A percentile compares a stretch with the other conserved stretches of the same genome.
phyloP scores from a whole-genome alignment of 23 red algal species.

The Chondrus crispus region DNA sequence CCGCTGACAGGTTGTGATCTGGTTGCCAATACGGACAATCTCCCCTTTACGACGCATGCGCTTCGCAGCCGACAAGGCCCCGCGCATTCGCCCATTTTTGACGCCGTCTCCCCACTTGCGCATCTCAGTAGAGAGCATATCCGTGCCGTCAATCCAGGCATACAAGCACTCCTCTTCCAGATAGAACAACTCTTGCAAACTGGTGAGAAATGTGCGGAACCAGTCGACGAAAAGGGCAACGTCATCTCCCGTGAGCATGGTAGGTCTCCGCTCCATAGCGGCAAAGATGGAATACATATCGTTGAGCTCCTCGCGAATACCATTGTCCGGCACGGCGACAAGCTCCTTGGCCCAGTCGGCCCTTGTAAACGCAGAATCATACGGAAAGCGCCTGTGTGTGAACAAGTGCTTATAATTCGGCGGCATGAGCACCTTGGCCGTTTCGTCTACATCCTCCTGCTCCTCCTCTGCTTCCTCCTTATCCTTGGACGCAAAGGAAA shows the following conservation, averaged over 20 bases:
- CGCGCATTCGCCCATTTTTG: background rate
- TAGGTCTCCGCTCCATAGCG: conserved; percentile 26
- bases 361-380: background rate
- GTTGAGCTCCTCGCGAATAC: conserved; percentile 2
- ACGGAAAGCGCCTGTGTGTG: background rate
- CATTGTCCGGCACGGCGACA: conserved; percentile 1
- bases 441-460: too few relatives aligned
- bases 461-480: too few relatives aligned
- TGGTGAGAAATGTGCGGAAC: conserved; percentile 22
- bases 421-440: too few relatives aligned
- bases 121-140: conserved; percentile 15
- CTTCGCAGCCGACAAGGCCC: conserved; percentile 8
- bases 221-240: conserved; percentile 42
- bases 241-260: conserved; percentile 28
- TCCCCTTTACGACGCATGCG: conserved; percentile 36
- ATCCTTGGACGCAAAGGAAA: too few relatives aligned
- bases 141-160: conserved; percentile 32
- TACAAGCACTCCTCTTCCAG: conserved; percentile 33
- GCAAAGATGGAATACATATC: conserved; percentile 55
- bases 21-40: background rate
- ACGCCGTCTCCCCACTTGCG: background rate
- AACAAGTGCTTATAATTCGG: conserved; percentile 27
- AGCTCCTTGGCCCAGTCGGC: background rate
- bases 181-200: conserved; percentile 29
- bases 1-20: conserved; percentile 6